phyloP scores from a whole-genome alignment of 352 stramenopile species.

The Phytopythium kandeliae region DNA sequence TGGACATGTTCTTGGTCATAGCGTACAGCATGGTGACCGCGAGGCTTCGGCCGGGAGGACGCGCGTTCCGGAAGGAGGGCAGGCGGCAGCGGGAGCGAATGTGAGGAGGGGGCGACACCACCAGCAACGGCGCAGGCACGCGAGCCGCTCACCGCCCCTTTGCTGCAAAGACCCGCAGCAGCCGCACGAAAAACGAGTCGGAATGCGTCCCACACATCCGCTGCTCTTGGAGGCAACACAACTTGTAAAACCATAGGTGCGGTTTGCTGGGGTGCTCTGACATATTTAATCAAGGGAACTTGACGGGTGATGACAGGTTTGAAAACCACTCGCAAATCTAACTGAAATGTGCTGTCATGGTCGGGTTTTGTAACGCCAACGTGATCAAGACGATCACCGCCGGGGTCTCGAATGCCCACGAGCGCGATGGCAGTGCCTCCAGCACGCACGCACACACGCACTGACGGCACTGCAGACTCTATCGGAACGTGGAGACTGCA shows the following conservation, averaged over 20 bases:
- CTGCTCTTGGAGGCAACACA: too few species aligned
- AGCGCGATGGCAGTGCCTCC: too few species aligned
- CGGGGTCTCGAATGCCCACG: too few species aligned
- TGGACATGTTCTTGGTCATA: constrained; percentile 63
- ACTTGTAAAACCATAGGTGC: constrained; percentile 17
- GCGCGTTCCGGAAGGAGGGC: neutral
- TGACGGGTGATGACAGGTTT: constrained; percentile 6
- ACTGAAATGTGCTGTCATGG: too few species aligned
- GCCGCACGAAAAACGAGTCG: neutral
- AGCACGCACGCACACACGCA: too few species aligned
- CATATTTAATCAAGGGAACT: neutral
- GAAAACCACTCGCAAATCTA: neutral
- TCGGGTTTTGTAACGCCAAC: neutral
- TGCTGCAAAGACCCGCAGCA: constrained; percentile 47
- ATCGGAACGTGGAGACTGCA: neutral
- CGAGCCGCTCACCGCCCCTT: constrained; percentile 8
- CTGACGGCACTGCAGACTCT: too few species aligned
- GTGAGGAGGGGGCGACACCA: constrained; percentile 8
- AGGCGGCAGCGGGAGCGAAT: constrained; percentile 13
- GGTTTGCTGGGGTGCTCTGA: neutral
- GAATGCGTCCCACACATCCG: neutral
- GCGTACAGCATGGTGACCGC: constrained; percentile 50
- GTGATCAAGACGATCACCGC: neutral
- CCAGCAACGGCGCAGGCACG: constrained; percentile 1
- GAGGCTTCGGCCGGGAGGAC: neutral